A percentile compares a stretch with the other conserved stretches of the same genome.
Evolutionary conservation across 2,329 filamentous ascomycete species (phyloP).

Genomic region (Colletotrichum gigasporum): DNA sequence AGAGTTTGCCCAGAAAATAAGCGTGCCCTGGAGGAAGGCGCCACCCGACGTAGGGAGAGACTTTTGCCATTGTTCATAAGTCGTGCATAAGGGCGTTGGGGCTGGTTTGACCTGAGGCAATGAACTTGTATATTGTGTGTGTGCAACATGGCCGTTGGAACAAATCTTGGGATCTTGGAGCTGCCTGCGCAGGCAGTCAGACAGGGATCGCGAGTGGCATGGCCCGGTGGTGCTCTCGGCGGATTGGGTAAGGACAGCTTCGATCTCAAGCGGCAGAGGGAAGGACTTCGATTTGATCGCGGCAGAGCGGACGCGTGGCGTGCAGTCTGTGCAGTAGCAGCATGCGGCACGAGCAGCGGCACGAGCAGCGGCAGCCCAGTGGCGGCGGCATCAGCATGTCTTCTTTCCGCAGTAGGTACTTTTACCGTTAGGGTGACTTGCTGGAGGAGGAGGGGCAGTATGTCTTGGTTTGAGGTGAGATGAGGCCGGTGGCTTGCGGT

Average conservation of each 20-base stretch:
- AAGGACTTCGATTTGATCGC: conserved; percentile 1
- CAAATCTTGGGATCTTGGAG: too few relatives aligned
- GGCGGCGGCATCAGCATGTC: neutral
- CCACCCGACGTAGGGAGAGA: too few relatives aligned
- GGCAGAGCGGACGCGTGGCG: conserved; percentile 4
- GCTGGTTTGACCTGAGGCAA: neutral
- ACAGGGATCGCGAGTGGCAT: neutral
- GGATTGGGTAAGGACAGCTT: neutral
- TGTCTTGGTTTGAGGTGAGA: neutral
- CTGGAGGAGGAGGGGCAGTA: neutral
- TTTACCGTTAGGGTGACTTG: neutral
- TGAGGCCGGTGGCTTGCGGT: conserved; percentile 19
- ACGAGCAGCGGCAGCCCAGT: neutral
- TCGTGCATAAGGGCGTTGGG: neutral
- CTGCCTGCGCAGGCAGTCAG: too few relatives aligned
- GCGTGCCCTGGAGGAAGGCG: neutral
- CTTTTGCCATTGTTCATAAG: neutral
- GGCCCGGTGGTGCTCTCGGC: conserved; percentile 4
- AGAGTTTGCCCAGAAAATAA: neutral
- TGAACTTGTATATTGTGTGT: too few relatives aligned
- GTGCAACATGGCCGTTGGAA: neutral
- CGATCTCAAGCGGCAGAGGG: neutral
- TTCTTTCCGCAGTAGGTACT: neutral
- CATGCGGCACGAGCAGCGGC: conserved; percentile 15
- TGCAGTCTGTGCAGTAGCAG: conserved; percentile 11